Base-by-base conservation (phyloP, 768 basidiomycete genomes). In the Cubamyces sp. region DNA sequence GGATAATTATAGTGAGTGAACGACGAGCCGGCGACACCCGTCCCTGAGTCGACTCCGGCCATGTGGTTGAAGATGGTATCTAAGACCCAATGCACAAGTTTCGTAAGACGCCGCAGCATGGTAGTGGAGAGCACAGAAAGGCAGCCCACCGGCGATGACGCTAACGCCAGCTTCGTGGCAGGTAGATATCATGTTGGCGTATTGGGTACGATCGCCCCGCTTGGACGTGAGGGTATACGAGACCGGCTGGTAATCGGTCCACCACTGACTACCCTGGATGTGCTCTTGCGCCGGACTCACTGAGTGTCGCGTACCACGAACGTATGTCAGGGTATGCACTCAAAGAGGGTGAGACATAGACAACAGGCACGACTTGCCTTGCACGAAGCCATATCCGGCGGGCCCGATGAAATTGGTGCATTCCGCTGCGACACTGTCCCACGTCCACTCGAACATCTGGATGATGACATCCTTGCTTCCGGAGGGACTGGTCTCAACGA, bases 231-330 rank as follows among this genome's bases (percentile, higher is more conserved):
- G 69, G 11, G 57, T 87, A 69, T 89, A 88, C 1, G 87, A 88
- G 0, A 87, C 86, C 3, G 84, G 83, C 62, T 82, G 88, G 67
- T 90, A 89, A 69, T 88, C 87, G 0, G 87, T 89, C 87, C 87
- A 90, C 88, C 88, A 90, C 66, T 87, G 79, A 2, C 74, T 12
- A 4, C 87, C 87, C 15, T 73, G 66, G 45, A 88, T 73, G 66
- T 87, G 86, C 65, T 88, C 87, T 59, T 79, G 77, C 3, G 86
- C 77, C 0, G 85, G 84, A 63, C 85, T 77, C 51, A 74, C 77
- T 78, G 54, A 5, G 30, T 3, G 8, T 30, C 28, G 42, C 15
- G 23, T 48, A n/a, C 34, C 18, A 9, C 40, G n/a, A 7, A 14
- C 4, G 15, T 28, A 7, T 28, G 28, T 60, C 21, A 26, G 25